Evolutionary conservation across 768 basidiomycete genomes (phyloP), one percentile per base, ranked within the genome.

Genomic region (Termitomyces sp.): DNA sequence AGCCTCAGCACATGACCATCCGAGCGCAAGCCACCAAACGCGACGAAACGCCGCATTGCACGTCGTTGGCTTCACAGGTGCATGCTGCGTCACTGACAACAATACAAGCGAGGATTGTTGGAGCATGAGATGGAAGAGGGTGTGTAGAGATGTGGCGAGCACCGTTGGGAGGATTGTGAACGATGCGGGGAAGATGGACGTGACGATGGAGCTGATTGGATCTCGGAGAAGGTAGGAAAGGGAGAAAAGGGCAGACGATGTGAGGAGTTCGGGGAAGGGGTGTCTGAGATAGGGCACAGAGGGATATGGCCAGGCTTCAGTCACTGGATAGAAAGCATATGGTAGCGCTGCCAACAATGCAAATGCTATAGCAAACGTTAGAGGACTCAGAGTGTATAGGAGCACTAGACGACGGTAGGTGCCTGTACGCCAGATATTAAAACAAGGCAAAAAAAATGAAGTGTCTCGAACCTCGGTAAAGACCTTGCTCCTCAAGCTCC

Each of bases 11-110:
- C 80, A 70, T 13, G 88, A 86, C 86, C 86, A 90, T 0, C 88
- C 87, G 2, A 92, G 74, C 2, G 87, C 86, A 38, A 90, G 72
- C 85, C 86, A 90, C 89, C 90, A 92, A 4, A 88, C 81, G 32
- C 82, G 77, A 22, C 71, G 68, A 73, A 93, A 93, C 4, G 82
- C 80, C 1, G 73, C 65, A 60, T 85, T 77, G 56, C 69, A 73
- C 76, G 81, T 86, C 8, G 80, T 83, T 43, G 85, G 79, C 33
- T 69, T 72, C 58, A 66, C 65, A 30, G 66, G 64, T 64, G 75
- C 72, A 59, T 77, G 71, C 51, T 77, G 75, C 35, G 78, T 78
- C 49, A 85, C 75, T 38, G 77, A 74, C 16, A 86, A 76, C 57
- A 86, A 68, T 14, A 80, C 78, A 47, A 87, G 70, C 14, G 82